Percentiles rank a stretch among this genome's conserved stretches.
phyloP scores from a whole-genome alignment of 176 grass and related monocot species.

The Rhynchospora pubera region DNA sequence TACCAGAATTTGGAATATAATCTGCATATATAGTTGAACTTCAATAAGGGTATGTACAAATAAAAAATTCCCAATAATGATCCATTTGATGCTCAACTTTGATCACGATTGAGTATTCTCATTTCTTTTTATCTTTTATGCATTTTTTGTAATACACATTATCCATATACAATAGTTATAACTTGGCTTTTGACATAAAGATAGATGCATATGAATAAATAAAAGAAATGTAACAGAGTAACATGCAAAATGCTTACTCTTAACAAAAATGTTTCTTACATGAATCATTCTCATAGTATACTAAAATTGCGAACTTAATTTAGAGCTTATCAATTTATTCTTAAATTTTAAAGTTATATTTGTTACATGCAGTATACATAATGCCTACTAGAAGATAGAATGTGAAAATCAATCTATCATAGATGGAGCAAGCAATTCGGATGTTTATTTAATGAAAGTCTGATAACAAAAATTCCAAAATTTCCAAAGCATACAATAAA shows the following conservation, averaged over 20 bases:
- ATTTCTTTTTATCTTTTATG: background rate
- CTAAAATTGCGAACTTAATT: too few relatives aligned
- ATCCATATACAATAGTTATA: background rate
- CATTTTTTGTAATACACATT: background rate
- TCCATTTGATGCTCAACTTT: background rate
- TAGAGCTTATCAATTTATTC: too few relatives aligned
- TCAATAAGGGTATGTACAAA: background rate
- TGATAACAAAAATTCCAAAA: background rate
- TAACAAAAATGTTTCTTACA: too few relatives aligned
- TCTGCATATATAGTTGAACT: conserved; percentile 34
- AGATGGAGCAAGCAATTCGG: background rate
- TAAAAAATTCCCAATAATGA: background rate
- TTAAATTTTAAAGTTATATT: background rate
- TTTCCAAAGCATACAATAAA: conserved; percentile 1
- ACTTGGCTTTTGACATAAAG: background rate
- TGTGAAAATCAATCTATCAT: background rate
- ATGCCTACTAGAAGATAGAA: background rate
- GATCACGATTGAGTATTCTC: background rate
- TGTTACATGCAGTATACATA: background rate
- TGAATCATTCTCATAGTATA: too few relatives aligned
- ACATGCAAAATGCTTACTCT: background rate
- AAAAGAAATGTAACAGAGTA: conserved; percentile 1
- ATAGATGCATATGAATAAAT: background rate
- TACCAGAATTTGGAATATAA: conserved; percentile 91
- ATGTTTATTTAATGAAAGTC: background rate